Percentiles rank a stretch among this genome's conserved stretches.
phyloP scores from a whole-genome alignment of 164 flowering plant species.

The Stephania yunnanensis region DNA sequence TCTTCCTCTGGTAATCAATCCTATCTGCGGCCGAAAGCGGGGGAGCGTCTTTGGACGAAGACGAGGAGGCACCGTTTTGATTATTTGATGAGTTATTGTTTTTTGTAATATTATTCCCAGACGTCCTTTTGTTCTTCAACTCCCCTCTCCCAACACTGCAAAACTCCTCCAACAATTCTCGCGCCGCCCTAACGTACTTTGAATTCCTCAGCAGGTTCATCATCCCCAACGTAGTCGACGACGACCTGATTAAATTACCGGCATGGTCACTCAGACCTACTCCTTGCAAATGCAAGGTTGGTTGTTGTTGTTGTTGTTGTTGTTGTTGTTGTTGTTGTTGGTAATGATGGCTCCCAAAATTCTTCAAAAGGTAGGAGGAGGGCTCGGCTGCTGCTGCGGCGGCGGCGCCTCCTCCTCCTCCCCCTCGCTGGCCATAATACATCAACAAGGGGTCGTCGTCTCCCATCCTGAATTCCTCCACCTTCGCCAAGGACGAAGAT shows the following conservation, averaged over 20 bases:
- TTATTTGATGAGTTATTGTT: constrained; percentile 6
- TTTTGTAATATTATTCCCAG: constrained; percentile 23
- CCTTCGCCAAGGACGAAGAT: constrained; percentile 64
- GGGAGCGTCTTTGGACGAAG: constrained; percentile 52
- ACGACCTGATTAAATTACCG: constrained; percentile 27
- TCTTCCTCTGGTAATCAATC: constrained; percentile 84
- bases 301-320: constrained; percentile 10
- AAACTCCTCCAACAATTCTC: constrained; percentile 84
- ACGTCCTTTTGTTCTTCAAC: constrained; percentile 19
- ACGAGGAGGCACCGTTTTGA: constrained; percentile 28
- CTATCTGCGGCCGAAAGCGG: constrained; percentile 72
- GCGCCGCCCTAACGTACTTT: constrained; percentile 66
- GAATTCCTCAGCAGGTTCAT: constrained; percentile 32
- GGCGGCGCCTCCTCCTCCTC: constrained; percentile 12
- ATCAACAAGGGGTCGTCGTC: constrained; percentile 25
- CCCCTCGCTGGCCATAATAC: constrained; percentile 33
- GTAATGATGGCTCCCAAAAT: constrained; percentile 12
- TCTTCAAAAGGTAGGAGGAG: constrained; percentile 30
- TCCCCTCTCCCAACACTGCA: constrained; percentile 88
- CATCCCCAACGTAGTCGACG: constrained; percentile 30
- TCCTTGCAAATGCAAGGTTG: constrained; percentile 28
- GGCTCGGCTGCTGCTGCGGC: constrained; percentile 15
- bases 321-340: no score
- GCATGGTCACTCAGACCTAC: constrained; percentile 26
- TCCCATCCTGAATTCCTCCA: constrained; percentile 59